phyloP scores from a whole-genome alignment of 208 protist species.

The Polymyxa betae region DNA sequence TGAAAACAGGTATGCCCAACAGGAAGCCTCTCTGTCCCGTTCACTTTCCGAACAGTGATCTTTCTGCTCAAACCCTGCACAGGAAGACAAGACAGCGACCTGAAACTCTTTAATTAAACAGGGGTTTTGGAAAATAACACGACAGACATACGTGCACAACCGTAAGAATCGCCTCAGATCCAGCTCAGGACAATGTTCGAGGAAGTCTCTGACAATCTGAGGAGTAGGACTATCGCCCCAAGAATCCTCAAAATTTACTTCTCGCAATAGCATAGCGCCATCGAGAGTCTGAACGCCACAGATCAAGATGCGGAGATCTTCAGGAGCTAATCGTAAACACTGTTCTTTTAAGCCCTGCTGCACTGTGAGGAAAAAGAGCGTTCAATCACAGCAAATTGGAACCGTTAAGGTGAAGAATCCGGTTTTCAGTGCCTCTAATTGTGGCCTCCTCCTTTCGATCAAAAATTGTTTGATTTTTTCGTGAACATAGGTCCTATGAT shows the following conservation, averaged over 20 bases:
- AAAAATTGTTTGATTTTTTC: conserved; percentile 46
- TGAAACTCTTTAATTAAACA: too few species aligned
- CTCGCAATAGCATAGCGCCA: background rate
- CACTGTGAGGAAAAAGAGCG: background rate
- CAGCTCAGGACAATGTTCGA: background rate
- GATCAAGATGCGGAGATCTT: conserved; percentile 32
- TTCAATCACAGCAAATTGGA: background rate
- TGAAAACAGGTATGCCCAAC: conserved; percentile 42
- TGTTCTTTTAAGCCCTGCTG: background rate
- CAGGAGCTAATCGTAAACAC: conserved; percentile 18
- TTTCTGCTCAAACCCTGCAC: background rate
- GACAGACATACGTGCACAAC: conserved; percentile 25
- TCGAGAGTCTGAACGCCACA: background rate
- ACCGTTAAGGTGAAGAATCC: conserved; percentile 32
- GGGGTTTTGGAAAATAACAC: too few species aligned
- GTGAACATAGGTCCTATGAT: background rate
- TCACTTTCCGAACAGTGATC: conserved; percentile 42
- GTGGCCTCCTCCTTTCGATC: conserved; percentile 6
- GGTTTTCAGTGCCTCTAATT: conserved; percentile 39
- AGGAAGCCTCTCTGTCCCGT: background rate
- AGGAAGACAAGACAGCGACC: conserved; percentile 19
- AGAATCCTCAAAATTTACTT: conserved; percentile 21
- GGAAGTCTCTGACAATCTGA: background rate
- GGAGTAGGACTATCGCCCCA: conserved; percentile 9
- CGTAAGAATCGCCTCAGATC: conserved; percentile 30